Conservation (phyloP, 768 basidiomycete species). For the Solioccasus polychromus region DNA sequence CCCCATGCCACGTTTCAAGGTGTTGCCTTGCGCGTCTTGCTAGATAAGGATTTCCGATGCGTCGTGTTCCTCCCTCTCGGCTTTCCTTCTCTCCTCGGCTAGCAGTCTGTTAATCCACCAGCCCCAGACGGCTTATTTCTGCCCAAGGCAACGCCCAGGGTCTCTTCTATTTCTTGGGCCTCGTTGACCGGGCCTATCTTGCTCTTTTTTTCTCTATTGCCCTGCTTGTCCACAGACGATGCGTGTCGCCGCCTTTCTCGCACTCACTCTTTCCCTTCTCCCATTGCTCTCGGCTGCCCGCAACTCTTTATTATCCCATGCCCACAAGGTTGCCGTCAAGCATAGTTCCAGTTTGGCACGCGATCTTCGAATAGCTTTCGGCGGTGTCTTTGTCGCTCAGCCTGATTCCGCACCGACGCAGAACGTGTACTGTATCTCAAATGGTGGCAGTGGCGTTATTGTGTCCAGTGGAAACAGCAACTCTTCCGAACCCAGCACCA, state of each 20-base stretch:
- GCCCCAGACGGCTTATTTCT: conserved; percentile 6
- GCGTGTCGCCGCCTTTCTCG: conserved; percentile 28
- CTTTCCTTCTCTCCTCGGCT: no score
- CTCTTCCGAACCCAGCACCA: conserved; percentile 25
- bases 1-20: background rate
- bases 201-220: conserved; percentile 13
- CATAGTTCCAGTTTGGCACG: conserved; percentile 61
- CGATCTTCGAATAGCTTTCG: conserved; percentile 67
- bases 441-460: conserved; percentile 17
- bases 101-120: conserved; percentile 6
- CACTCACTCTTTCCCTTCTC: conserved; percentile 27
- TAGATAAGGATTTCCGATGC: conserved; percentile 16
- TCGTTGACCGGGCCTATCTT: conserved; percentile 23
- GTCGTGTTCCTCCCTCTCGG: no score
- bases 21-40: background rate
- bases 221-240: conserved; percentile 20
- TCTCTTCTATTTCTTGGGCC: conserved; percentile 15
- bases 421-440: conserved; percentile 36
- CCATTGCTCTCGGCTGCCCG: conserved; percentile 21
- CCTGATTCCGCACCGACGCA: conserved; percentile 28
- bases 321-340: conserved; percentile 53
- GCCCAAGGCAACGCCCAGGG: conserved; percentile 16
- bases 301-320: conserved; percentile 37
- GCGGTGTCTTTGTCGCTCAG: conserved; percentile 48
- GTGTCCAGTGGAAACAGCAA: conserved; percentile 16